These are phyloP conservation scores for Manihot esculenta DNA, from an alignment of 441 rosid species.

Conservation along the genomic window DNA sequence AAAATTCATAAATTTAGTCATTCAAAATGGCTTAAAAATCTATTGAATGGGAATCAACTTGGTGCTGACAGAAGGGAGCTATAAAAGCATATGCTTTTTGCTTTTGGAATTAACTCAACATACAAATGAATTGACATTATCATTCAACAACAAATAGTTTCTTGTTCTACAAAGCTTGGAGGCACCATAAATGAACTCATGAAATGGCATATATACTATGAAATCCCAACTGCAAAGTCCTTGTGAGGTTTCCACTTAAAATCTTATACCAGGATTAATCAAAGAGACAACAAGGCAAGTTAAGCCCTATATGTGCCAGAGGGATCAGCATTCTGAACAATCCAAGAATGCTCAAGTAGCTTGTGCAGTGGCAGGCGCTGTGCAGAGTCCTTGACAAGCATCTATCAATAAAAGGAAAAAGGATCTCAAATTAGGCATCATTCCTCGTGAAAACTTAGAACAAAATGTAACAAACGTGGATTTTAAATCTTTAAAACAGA, in stretches of 20 bases:
- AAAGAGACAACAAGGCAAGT: slow-evolving; percentile 15
- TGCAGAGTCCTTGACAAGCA: slow-evolving; percentile 89
- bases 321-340: slow-evolving; percentile 91
- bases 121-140: slow-evolving; percentile 14
- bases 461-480: neutral
- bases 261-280: neutral
- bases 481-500: neutral
- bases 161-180: slow-evolving; percentile 22
- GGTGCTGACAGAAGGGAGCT: too few relatives aligned
- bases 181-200: neutral
- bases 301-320: slow-evolving; percentile 67
- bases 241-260: neutral
- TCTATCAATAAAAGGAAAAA: slow-evolving; percentile 34
- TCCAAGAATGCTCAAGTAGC: slow-evolving; percentile 94
- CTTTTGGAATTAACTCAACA: neutral
- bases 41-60: neutral
- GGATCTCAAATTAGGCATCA: neutral
- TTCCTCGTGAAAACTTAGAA: neutral
- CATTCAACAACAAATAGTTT: slow-evolving; percentile 10
- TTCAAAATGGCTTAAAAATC: too few relatives aligned
- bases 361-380: slow-evolving; percentile 77
- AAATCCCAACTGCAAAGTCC: neutral
- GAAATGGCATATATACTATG: neutral
- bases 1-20: too few relatives aligned
- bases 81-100: too few relatives aligned